Evolutionary conservation across 179 eudicot genomes (phyloP).

Genomic region (Kewa caespitosa): DNA sequence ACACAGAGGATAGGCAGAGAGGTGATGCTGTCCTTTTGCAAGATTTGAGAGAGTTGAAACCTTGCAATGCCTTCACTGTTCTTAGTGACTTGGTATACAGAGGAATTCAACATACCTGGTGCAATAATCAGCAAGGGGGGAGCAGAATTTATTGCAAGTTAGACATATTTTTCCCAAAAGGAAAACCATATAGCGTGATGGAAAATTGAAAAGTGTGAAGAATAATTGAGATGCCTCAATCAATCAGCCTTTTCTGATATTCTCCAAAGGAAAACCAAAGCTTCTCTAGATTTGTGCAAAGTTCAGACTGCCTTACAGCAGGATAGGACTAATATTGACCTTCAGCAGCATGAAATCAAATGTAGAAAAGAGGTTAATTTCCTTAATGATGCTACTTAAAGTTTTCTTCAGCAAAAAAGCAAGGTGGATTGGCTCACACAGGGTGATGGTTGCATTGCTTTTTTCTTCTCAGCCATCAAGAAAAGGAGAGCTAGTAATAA

Average conservation of each 20-base stretch:
- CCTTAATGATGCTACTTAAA: neutral
- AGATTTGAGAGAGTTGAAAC: neutral
- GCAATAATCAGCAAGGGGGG: neutral
- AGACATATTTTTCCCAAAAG: neutral
- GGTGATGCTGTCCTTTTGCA: neutral
- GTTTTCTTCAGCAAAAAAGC: neutral
- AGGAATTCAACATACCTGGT: neutral
- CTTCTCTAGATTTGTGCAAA: neutral
- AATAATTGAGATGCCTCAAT: too few species aligned
- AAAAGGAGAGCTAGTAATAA: neutral
- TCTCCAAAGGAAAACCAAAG: too few species aligned
- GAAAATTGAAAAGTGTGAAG: too few species aligned
- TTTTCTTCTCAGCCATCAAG: neutral
- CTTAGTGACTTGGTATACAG: neutral
- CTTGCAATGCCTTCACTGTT: neutral
- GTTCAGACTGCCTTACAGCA: neutral
- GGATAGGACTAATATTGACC: too few species aligned
- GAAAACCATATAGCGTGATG: neutral
- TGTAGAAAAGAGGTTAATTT: neutral
- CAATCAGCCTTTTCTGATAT: too few species aligned
- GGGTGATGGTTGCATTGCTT: neutral
- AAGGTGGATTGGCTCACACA: neutral
- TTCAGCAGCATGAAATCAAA: neutral
- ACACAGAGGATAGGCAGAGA: neutral
- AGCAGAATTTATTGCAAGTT: neutral